Base-by-base conservation (phyloP, 2,329 filamentous ascomycete genomes). In the Colletotrichum magnum region DNA sequence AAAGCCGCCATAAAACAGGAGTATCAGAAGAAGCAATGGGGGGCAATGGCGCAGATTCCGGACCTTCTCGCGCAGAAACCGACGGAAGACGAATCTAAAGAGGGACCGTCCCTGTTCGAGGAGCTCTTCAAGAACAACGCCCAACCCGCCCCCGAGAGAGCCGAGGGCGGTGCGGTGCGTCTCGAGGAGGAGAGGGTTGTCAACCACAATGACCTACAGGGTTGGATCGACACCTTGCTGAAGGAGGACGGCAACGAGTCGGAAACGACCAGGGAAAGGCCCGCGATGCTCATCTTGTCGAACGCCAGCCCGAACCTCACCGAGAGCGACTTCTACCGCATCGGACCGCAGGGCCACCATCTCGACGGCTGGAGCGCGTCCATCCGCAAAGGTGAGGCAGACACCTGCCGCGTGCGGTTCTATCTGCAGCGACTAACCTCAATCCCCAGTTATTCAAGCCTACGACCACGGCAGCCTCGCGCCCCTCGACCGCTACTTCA, bases 261-360 rank as follows among this genome's bases (percentile, higher is more conserved):
- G 13, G 54, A 57, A 24, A 18, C 45, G 26, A 39, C 39, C 24
- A 51, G 47, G 28, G 43, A 67, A 28, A 36, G 63, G 50, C 52
- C 70, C 36, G 70, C 74, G 68, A 83, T 85, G 74, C 83, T 95
- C 48, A 82, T 90, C 50, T 79, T 94, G 45, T 83, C 83, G 21
- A 86, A 88, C 47, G 85, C 88, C 6, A 89, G 87, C 74, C 85
- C 85, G 65, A 85, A 87, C 21, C 84, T 95, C 51, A 83, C 84
- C 21, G 87, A 91, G 73, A 87, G 86, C 72, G 93, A 95, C 80
- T 95, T 95, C 79, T 86, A 89, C 71, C 90, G 92, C 64, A 79
- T 94, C 18, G 85, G 89, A 5, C 86, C 87, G 1, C 87, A 86
- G 74, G 88, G 89, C 53, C 79, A 83, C 62, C 89, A 93, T 73